These are phyloP conservation scores for Yamadazyma buinensis DNA, from an alignment of 1,139 yeast species.

Conservation along the genomic window DNA sequence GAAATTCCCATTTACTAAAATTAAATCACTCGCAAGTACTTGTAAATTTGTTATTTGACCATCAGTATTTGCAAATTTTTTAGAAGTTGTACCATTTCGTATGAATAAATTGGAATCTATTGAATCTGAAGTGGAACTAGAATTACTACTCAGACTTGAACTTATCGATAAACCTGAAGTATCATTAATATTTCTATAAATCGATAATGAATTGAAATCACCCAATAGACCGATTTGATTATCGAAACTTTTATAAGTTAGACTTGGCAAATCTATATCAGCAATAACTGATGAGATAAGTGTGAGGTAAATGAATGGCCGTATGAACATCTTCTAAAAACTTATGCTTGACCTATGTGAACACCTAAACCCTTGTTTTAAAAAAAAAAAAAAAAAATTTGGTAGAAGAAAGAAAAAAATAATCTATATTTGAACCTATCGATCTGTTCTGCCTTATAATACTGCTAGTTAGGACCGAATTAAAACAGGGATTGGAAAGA, in stretches of 20 bases:
- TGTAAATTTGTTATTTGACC: conserved; percentile 33
- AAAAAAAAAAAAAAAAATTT: too few relatives aligned
- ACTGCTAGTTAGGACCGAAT: too few relatives aligned
- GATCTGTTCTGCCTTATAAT: too few relatives aligned
- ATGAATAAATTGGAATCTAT: conserved; percentile 23
- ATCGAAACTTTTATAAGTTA: conserved; percentile 20
- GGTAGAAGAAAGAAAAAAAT: too few relatives aligned
- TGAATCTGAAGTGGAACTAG: conserved; percentile 1
- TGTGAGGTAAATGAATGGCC: not conserved
- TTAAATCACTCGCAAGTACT: conserved; percentile 22
- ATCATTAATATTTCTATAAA: conserved; percentile 53
- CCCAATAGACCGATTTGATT: conserved; percentile 61
- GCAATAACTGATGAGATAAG: not conserved
- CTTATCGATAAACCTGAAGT: conserved; percentile 15
- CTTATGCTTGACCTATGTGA: too few relatives aligned
- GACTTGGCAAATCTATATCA: conserved; percentile 1
- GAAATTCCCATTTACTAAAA: conserved; percentile 46
- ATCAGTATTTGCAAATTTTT: conserved; percentile 27
- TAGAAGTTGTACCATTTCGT: conserved; percentile 24
- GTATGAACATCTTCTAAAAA: not conserved
- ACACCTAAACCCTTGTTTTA: too few relatives aligned
- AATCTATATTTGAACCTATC: too few relatives aligned
- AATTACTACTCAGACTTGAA: not conserved
- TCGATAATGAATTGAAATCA: conserved; percentile 56
- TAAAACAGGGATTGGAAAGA: too few relatives aligned